Percentiles rank a stretch among this genome's conserved stretches.
These are phyloP conservation scores for Pseudopithomyces chartarum DNA, from an alignment of 2,329 filamentous ascomycete species.

Conservation along the genomic window DNA sequence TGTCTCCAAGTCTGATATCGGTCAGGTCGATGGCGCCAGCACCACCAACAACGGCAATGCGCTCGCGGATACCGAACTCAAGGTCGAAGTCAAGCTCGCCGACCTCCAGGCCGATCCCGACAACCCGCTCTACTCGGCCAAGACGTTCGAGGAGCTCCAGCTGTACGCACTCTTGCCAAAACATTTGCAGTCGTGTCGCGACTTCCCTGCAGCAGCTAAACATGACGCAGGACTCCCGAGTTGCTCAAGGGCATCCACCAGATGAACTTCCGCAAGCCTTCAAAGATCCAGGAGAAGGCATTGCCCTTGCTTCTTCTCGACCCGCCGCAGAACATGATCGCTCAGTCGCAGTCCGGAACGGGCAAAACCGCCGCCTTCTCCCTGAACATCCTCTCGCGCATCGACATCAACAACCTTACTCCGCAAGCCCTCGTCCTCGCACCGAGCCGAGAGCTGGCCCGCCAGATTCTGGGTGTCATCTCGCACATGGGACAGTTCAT, in stretches of 20 bases:
- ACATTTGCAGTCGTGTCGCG: background rate
- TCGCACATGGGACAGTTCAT: conserved; percentile 84
- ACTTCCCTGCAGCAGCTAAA: background rate
- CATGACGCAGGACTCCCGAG: conserved; percentile 48
- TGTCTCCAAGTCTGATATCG: conserved; percentile 8
- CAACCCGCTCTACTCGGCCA: conserved; percentile 84
- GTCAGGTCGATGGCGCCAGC: conserved; percentile 55
- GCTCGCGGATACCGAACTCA: conserved; percentile 75
- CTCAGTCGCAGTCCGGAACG: conserved; percentile 98
- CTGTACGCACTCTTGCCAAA: conserved; percentile 64
- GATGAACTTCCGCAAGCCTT: conserved; percentile 92
- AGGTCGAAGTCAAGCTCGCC: conserved; percentile 90
- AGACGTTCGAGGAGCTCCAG: conserved; percentile 82
- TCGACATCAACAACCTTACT: conserved; percentile 72
- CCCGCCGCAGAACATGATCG: conserved; percentile 93
- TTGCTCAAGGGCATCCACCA: conserved; percentile 68
- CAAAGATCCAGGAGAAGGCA: conserved; percentile 96
- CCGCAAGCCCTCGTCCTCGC: conserved; percentile 90
- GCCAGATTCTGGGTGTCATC: conserved; percentile 89
- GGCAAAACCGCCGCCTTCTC: conserved; percentile 98
- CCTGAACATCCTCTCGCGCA: conserved; percentile 83
- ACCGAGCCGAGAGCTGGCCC: conserved; percentile 90
- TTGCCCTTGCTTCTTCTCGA: conserved; percentile 85
- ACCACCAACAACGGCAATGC: conserved; percentile 46
- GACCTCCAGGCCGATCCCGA: conserved; percentile 85